A percentile compares a stretch with the other conserved stretches of the same genome.
Conservation (phyloP, 305 asterid genomes). For the Fraxinus greggii region DNA sequence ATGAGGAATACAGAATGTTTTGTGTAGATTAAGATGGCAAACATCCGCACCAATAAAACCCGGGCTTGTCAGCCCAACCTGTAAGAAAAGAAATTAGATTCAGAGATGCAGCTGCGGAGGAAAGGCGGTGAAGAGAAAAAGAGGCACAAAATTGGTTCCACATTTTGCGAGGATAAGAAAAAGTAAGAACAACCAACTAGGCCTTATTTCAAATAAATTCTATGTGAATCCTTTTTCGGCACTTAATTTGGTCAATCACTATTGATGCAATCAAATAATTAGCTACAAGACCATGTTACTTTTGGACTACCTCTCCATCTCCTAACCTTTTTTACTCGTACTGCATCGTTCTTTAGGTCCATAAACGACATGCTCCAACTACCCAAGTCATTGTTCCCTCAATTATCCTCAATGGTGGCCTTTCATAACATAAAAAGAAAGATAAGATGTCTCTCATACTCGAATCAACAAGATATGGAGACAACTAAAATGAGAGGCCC, state of each 20-base stretch:
- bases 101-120: background rate
- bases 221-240: background rate
- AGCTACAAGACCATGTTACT: background rate
- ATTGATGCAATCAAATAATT: background rate
- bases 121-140: background rate
- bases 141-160: background rate
- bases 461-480: background rate
- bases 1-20: conserved; percentile 62
- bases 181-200: background rate
- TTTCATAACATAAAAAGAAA: background rate
- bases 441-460: background rate
- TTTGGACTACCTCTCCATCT: background rate
- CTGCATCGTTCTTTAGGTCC: background rate
- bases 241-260: background rate
- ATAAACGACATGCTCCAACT: background rate
- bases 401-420: background rate
- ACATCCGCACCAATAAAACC: conserved; percentile 61
- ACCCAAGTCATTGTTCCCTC: background rate
- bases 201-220: background rate
- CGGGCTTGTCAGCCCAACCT: conserved; percentile 59
- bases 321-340: background rate
- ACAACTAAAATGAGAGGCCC: background rate
- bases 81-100: conserved; percentile 8
- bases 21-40: conserved; percentile 59
- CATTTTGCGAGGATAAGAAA: background rate